A percentile compares a stretch with the other conserved stretches of the same genome.
These are phyloP conservation scores for Cladosporium sp. DNA, from an alignment of 2,329 filamentous ascomycete species.

Conservation along the genomic window DNA sequence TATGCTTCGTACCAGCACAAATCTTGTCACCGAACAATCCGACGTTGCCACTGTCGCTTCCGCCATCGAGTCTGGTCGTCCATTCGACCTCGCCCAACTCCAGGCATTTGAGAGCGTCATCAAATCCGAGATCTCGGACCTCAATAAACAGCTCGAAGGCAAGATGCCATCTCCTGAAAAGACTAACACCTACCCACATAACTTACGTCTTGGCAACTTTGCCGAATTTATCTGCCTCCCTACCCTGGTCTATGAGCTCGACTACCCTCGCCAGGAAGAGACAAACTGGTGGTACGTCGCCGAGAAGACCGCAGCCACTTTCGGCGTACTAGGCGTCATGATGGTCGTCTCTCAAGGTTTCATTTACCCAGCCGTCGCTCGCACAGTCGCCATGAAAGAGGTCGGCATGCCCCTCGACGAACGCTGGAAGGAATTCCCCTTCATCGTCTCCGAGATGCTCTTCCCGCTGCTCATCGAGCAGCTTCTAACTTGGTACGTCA, in stretches of 20 bases:
- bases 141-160: constrained; percentile 66
- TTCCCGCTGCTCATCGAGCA: constrained; percentile 82
- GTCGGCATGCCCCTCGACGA: constrained; percentile 61
- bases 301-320: constrained; percentile 70
- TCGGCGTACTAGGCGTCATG: constrained; percentile 77
- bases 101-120: constrained; percentile 66
- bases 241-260: constrained; percentile 76
- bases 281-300: constrained; percentile 75
- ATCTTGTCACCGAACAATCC: constrained; percentile 50
- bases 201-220: constrained; percentile 66
- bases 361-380: constrained; percentile 74
- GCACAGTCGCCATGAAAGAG: constrained; percentile 68
- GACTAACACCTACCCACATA: constrained; percentile 64
- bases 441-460: constrained; percentile 72
- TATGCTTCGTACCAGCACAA: constrained; percentile 45
- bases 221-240: constrained; percentile 74
- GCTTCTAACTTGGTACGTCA: constrained; percentile 75
- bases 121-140: constrained; percentile 64
- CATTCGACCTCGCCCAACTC: constrained; percentile 64
- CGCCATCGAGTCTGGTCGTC: constrained; percentile 62
- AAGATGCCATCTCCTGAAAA: constrained; percentile 52
- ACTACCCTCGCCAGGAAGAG: constrained; percentile 70
- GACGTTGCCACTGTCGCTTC: constrained; percentile 64
- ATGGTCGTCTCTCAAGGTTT: constrained; percentile 74
- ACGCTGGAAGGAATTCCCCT: constrained; percentile 69